A percentile compares a stretch with the other conserved stretches of the same genome.
Conservation (phyloP, 2,329 filamentous ascomycete genomes). For the Beauveria brongniartii region DNA sequence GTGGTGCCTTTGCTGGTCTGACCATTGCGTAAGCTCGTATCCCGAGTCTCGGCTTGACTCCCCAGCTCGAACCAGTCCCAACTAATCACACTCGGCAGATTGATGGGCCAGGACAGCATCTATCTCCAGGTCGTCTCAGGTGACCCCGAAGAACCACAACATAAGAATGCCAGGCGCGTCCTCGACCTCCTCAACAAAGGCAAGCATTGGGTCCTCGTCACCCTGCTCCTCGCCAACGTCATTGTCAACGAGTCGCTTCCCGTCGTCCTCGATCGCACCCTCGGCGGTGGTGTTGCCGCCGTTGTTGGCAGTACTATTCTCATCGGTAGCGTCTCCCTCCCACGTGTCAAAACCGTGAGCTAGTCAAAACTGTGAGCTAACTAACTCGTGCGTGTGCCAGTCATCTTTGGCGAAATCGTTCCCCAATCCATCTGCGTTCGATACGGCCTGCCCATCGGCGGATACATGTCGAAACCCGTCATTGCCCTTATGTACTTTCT, state of each 20-base stretch:
- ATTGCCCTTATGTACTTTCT: conserved; percentile 86
- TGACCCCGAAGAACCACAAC: conserved; percentile 77
- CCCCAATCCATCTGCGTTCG: conserved; percentile 95
- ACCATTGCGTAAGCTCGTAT: conserved; percentile 64
- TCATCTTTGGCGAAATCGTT: conserved; percentile 95
- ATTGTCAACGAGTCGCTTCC: conserved; percentile 96
- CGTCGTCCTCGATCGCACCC: conserved; percentile 86
- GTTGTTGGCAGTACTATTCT: conserved; percentile 87
- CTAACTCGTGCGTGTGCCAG: conserved; percentile 36
- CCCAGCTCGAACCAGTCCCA: neutral
- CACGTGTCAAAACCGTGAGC: neutral
- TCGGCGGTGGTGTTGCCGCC: conserved; percentile 90
- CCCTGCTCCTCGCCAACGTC: conserved; percentile 87
- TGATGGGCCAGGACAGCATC: conserved; percentile 79
- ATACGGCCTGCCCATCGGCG: conserved; percentile 89
- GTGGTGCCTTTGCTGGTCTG: conserved; percentile 88
- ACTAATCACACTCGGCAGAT: conserved; percentile 22
- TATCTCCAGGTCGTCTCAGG: conserved; percentile 91
- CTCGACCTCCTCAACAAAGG: conserved; percentile 72
- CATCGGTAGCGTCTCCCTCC: conserved; percentile 60
- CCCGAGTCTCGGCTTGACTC: neutral
- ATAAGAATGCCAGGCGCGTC: conserved; percentile 75
- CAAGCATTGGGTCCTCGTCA: conserved; percentile 98
- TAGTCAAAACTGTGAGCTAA: neutral
- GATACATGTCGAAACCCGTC: conserved; percentile 85